Conservation (phyloP, 495 filamentous ascomycete species). For the Letharia columbiana region DNA sequence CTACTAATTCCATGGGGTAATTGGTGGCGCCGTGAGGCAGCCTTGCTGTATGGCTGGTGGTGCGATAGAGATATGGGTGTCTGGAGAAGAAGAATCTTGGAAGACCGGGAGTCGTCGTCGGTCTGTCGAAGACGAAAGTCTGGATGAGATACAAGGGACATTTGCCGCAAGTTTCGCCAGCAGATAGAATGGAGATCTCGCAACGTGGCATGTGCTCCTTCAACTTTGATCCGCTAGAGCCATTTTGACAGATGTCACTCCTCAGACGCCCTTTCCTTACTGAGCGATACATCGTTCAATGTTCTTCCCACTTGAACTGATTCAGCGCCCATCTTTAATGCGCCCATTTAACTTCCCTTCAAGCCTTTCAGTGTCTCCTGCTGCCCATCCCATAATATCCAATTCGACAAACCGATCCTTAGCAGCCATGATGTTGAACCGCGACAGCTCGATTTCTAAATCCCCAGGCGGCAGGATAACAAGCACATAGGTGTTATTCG, state of each 20-base stretch:
- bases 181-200: neutral
- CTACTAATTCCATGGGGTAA: neutral
- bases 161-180: neutral
- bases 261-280: neutral
- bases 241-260: neutral
- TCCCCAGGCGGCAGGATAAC: conserved; percentile 83
- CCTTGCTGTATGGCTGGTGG: neutral
- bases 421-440: conserved; percentile 81
- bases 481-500: conserved; percentile 92
- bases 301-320: neutral
- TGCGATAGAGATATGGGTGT: neutral
- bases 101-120: neutral
- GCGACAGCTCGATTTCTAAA: conserved; percentile 75
- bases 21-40: neutral
- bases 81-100: neutral
- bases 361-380: neutral
- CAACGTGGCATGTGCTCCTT: neutral
- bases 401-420: conserved; percentile 58
- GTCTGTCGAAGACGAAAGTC: neutral
- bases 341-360: neutral
- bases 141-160: neutral
- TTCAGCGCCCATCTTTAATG: neutral
- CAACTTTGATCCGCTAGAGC: neutral
- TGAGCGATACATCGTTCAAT: neutral
- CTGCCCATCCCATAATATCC: conserved; percentile 11